Base-by-base conservation (phyloP, 2,329 filamentous ascomycete species). In the Botrytis medusae region DNA sequence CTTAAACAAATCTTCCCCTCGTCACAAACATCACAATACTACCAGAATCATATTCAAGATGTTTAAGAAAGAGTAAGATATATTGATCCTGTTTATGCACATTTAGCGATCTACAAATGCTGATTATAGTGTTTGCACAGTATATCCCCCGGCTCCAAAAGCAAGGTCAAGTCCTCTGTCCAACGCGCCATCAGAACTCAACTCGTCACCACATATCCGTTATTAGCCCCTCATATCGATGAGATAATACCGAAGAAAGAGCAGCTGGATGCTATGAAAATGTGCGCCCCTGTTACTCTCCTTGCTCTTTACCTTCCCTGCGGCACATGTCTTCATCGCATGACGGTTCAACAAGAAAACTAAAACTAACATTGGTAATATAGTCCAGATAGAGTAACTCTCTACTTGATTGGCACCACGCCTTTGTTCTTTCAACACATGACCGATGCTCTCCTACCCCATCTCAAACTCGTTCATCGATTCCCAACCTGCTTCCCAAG, bases 151-250 rank as follows among this genome's bases (percentile, higher is more conserved):
- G 90, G 92, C 77, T 91, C 93, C 73, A 97, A 96, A 85, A 94
- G 94, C 79, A 98, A 98, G 87, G 93, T 98, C 84, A 99, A 98
- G 85, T 98, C 95, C 77, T 97, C 94, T 37, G 93, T 94, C 73
- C 95, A 98, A 86, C 93, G 96, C 80, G 89, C 86, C 76, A 91
- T 99, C 79, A 93, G 96, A 78, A 87, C 91, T 80, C 93, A 93
- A 80, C 89, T 98, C 77, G 86, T 96, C 76, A 87, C 93, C 74
- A 92, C 92, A 71, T 98, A 97, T 84, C 96, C 96, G 4, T 89
- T 93, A 69, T 91, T 98, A 69, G 90, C 90, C 77, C 93, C 93
- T 0, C 89, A 94, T 84, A 97, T 98, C 83, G 96, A 99, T 83
- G 93, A 97, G 82, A 90, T 98, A 79, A 87, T 99, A 77, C 96